Evolutionary conservation across 2,329 filamentous ascomycete genomes (phyloP), one percentile per base, ranked within the genome.

Genomic region (Fusarium circinatum): DNA sequence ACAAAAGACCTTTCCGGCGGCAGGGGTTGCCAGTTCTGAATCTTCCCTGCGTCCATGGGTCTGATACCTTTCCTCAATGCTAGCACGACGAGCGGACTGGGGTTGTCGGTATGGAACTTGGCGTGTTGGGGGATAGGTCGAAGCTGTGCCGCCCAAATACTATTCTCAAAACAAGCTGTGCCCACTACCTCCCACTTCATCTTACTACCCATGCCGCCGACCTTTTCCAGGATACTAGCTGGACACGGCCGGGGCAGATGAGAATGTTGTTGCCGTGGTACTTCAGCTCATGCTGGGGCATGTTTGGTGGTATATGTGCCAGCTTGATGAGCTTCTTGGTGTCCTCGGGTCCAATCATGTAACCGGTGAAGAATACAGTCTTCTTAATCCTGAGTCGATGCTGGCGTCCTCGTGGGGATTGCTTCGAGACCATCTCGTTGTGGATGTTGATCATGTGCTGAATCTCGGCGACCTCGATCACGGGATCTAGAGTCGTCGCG

Each of bases 401-500:
- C 54, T 81, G 81, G 32, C 82, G 82, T 22, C 77, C 68, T 47
- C 84, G 65, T 80, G 82, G 55, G 71, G 82, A 74, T 54, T 81
- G 77, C 30, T 78, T 78, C 13, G 69, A 66, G 51, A 83, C 65
- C 30, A 89, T 84, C 8, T 85, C 83, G 80, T 98, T 99, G 85
- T 98, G 96, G 26, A 89, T 86, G 80, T 97, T 96, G 83, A 98
- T 92, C 86, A 98, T 92, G 75, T 92, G 91, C 83, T 98, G 95
- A 20, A 98, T 90, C 80, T 96, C 92, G 22, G 93, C 91, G 41
- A 95, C 89, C 83, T 98, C 95, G 24, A 89, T 86, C 39, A 95
- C 89, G 3, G 95, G 94, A 74, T 96, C 91, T 39, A 98, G 89
- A 56, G 87, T 90, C 11, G 90, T 93, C 34, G 90, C 89, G 65